phyloP scores from a whole-genome alignment of 352 stramenopile genomes.

The Phytopythium mirpurense region DNA sequence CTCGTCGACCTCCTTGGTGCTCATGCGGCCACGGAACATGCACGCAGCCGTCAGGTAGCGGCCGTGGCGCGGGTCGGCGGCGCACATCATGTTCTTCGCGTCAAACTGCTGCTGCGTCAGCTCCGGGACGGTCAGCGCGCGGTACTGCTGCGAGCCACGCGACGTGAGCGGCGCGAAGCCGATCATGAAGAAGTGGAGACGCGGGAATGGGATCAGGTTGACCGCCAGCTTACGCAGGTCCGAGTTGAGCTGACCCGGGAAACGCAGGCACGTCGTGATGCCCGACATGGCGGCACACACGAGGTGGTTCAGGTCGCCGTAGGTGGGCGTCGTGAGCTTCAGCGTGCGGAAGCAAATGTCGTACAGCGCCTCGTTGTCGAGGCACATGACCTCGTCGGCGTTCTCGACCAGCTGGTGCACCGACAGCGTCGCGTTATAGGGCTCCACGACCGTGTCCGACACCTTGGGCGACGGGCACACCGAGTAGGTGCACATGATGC shows the following conservation, averaged over 20 bases:
- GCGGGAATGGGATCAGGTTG: slow-evolving; percentile 98
- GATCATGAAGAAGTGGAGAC: slow-evolving; percentile 99
- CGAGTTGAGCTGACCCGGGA: slow-evolving; percentile 98
- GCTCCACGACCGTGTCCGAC: slow-evolving; percentile 98
- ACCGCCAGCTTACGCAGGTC: slow-evolving; percentile 98
- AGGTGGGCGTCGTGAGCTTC: slow-evolving; percentile 98
- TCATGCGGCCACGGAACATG: slow-evolving; percentile 99
- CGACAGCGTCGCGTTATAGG: slow-evolving; percentile 99
- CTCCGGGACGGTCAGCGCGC: slow-evolving; percentile 96
- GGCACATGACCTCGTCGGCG: slow-evolving; percentile 98
- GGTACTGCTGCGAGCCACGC: slow-evolving; percentile 96
- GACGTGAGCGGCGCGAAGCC: slow-evolving; percentile 97
- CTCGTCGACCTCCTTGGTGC: slow-evolving; percentile 98
- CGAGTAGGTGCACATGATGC: slow-evolving; percentile 99
- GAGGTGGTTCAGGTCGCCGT: slow-evolving; percentile 98
- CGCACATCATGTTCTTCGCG: slow-evolving; percentile 99
- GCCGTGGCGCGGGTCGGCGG: slow-evolving; percentile 97
- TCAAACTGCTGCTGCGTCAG: slow-evolving; percentile 99
- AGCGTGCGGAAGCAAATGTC: slow-evolving; percentile 99
- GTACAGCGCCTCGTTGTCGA: slow-evolving; percentile 99
- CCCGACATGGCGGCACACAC: slow-evolving; percentile 98
- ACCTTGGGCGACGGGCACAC: slow-evolving; percentile 97
- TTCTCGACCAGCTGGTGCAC: slow-evolving; percentile 99
- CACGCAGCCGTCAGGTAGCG: slow-evolving; percentile 98
- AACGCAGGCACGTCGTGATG: slow-evolving; percentile 98